These are phyloP conservation scores for Ascosphaera aggregata DNA, from an alignment of 2,329 filamentous ascomycete species.

Conservation along the genomic window DNA sequence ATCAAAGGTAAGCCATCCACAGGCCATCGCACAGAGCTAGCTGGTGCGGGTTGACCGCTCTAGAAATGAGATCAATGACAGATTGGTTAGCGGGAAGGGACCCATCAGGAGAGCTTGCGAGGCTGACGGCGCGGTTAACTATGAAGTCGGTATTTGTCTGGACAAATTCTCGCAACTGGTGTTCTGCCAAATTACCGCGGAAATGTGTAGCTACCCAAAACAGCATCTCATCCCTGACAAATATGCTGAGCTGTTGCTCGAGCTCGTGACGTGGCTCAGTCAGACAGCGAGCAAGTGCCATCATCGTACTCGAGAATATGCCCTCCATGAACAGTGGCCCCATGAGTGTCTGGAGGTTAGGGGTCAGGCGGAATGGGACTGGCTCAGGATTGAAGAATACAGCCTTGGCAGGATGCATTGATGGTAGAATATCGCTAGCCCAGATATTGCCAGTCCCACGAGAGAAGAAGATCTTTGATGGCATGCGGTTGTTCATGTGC, in stretches of 20 bases:
- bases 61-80: slow-evolving; percentile 81
- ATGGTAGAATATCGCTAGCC: slow-evolving; percentile 84
- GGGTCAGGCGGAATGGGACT: slow-evolving; percentile 90
- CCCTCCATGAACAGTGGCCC: slow-evolving; percentile 89
- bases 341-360: slow-evolving; percentile 89
- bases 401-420: slow-evolving; percentile 62
- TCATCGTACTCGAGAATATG: slow-evolving; percentile 82
- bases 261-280: slow-evolving; percentile 63
- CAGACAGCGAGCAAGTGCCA: slow-evolving; percentile 87
- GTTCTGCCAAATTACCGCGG: slow-evolving; percentile 37
- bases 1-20: slow-evolving; percentile 87
- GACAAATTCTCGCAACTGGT: slow-evolving; percentile 53
- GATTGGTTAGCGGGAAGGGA: slow-evolving; percentile 92
- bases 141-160: slow-evolving; percentile 75
- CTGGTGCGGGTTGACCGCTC: slow-evolving; percentile 78
- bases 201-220: slow-evolving; percentile 75
- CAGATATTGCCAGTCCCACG: slow-evolving; percentile 78
- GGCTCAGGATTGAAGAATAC: slow-evolving; percentile 89
- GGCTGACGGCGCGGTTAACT: slow-evolving; percentile 66
- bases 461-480: slow-evolving; percentile 84
- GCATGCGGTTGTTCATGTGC: slow-evolving; percentile 90
- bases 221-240: slow-evolving; percentile 93
- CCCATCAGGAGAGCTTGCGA: slow-evolving; percentile 52
- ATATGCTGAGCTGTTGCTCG: slow-evolving; percentile 84
- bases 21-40: slow-evolving; percentile 71